A percentile compares a stretch with the other conserved stretches of the same genome.
Evolutionary conservation across 768 basidiomycete genomes (phyloP).

Genomic region (Suillus variegatus): DNA sequence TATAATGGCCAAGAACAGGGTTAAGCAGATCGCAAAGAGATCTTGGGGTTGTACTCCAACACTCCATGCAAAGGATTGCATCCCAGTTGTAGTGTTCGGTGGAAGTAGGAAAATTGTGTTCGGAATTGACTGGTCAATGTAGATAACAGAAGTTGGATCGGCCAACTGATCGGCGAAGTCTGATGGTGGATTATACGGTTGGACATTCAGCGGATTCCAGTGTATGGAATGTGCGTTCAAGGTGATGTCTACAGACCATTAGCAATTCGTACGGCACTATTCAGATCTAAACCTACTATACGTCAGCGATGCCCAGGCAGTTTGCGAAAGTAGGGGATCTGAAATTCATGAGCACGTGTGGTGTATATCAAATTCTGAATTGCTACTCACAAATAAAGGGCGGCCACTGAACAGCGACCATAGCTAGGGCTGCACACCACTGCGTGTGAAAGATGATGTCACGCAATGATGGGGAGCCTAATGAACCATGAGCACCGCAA

Average conservation of each 20-base stretch:
- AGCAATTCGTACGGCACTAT: conserved; percentile 12
- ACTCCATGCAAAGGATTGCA: conserved; percentile 81
- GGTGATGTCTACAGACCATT: conserved; percentile 62
- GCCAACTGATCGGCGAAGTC: conserved; percentile 72
- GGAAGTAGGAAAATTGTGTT: conserved; percentile 80
- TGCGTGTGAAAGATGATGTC: conserved; percentile 94
- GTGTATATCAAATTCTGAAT: neutral
- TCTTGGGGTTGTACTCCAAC: conserved; percentile 83
- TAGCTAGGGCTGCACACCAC: conserved; percentile 85
- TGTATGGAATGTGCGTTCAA: conserved; percentile 56
- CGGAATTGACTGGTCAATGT: conserved; percentile 62
- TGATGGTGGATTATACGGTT: conserved; percentile 63
- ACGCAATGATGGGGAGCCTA: conserved; percentile 89
- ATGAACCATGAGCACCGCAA: conserved; percentile 16
- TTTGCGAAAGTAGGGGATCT: conserved; percentile 91
- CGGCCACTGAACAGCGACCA: conserved; percentile 97
- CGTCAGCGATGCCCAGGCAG: conserved; percentile 83
- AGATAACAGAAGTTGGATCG: conserved; percentile 74
- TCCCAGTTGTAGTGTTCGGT: conserved; percentile 56
- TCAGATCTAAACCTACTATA: conserved; percentile 54
- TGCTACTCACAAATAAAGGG: conserved; percentile 75
- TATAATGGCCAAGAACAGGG: conserved; percentile 79
- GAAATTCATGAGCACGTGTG: conserved; percentile 7
- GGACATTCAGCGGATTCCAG: conserved; percentile 67
- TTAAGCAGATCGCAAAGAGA: conserved; percentile 79